Percentiles rank a stretch among this genome's conserved stretches.
Conservation (phyloP, 495 filamentous ascomycete species). For the Neurospora terricola region DNA sequence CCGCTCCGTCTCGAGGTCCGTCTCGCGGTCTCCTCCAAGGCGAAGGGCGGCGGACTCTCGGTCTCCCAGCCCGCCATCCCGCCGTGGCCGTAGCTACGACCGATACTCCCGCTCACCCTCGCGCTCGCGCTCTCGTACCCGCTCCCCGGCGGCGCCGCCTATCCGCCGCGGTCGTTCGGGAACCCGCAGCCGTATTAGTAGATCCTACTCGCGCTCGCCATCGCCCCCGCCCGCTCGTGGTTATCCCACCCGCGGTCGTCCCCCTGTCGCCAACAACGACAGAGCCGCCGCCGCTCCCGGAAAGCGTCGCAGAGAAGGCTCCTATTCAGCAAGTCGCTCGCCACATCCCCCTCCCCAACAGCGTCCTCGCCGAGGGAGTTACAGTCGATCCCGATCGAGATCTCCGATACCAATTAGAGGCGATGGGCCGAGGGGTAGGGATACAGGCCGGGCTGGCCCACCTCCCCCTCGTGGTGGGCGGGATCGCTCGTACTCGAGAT, state of each 20-base stretch:
- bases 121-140: conserved; percentile 4
- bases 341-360: conserved; percentile 3
- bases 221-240: conserved; percentile 1
- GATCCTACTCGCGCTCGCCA: conserved; percentile 10
- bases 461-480: neutral
- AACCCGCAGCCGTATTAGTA: conserved; percentile 10
- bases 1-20: conserved; percentile 21
- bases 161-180: neutral
- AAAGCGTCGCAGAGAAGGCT: conserved; percentile 10
- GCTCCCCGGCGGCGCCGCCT: neutral
- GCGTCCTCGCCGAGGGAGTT: conserved; percentile 6
- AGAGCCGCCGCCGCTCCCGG: neutral
- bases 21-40: conserved; percentile 22
- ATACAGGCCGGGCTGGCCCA: neutral
- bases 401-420: neutral
- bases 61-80: conserved; percentile 21
- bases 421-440: neutral
- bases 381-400: conserved; percentile 4
- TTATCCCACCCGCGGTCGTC: neutral
- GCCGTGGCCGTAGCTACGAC: conserved; percentile 10
- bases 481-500: neutral
- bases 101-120: conserved; percentile 17
- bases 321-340: conserved; percentile 9
- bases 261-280: neutral
- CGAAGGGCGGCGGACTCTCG: conserved; percentile 17